Evolutionary conservation across 148 eudicot species (phyloP).

Genomic region (Arctostaphylos glauca): DNA sequence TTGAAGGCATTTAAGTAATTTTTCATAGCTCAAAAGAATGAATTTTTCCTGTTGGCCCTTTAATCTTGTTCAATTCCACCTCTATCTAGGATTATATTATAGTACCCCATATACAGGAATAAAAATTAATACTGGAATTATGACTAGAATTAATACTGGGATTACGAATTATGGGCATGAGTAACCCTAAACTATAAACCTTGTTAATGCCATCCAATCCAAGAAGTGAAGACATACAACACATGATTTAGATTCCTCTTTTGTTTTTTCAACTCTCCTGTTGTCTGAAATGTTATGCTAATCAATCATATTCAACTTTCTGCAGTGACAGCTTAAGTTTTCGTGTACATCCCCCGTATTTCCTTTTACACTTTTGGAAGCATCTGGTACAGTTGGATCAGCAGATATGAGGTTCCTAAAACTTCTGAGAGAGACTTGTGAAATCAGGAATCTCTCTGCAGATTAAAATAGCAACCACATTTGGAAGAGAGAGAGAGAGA

Average conservation of each 20-base stretch:
- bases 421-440: neutral
- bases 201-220: neutral
- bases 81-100: too few species aligned
- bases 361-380: neutral
- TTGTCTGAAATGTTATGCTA: neutral
- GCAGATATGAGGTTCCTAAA: neutral
- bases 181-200: neutral
- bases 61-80: too few species aligned
- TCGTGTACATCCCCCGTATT: neutral
- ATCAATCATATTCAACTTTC: neutral
- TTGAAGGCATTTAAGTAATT: too few species aligned
- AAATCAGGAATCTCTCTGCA: neutral
- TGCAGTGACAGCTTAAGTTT: neutral
- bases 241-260: neutral
- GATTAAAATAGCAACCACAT: neutral
- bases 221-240: neutral
- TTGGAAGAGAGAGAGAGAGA: neutral
- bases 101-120: too few species aligned
- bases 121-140: too few species aligned
- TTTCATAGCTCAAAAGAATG: too few species aligned
- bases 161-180: neutral
- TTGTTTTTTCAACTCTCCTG: neutral
- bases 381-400: neutral
- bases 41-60: too few species aligned
- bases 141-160: neutral